These are phyloP conservation scores for Bruguiera gymnorhiza DNA, from an alignment of 345 rosid genomes.

Conservation along the genomic window DNA sequence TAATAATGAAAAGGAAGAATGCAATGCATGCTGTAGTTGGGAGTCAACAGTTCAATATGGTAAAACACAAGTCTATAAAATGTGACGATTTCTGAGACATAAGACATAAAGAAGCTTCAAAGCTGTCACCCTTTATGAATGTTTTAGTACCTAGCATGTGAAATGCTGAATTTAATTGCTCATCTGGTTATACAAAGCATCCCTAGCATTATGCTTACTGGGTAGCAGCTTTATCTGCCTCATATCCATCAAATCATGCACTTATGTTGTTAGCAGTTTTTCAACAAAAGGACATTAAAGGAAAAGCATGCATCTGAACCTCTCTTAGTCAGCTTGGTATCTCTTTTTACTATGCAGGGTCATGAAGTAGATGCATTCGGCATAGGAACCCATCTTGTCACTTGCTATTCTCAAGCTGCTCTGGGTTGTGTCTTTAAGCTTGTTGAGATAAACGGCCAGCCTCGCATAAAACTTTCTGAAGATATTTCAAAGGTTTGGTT, in stretches of 20 bases:
- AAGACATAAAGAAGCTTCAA: too few species aligned
- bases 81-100: too few species aligned
- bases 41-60: too few species aligned
- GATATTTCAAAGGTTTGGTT: constrained; percentile 84
- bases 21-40: too few species aligned
- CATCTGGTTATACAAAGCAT: background rate
- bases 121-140: too few species aligned
- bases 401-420: constrained; percentile 94
- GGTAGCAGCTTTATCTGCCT: background rate
- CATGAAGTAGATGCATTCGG: constrained; percentile 94
- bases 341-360: constrained; percentile 45
- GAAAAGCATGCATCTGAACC: background rate
- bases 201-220: background rate
- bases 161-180: background rate
- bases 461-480: constrained; percentile 98
- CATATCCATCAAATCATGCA: background rate
- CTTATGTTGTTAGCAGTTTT: background rate
- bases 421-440: constrained; percentile 97
- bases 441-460: constrained; percentile 86
- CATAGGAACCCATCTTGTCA: constrained; percentile 87
- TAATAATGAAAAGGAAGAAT: too few species aligned
- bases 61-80: too few species aligned
- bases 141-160: background rate
- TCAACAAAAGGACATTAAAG: background rate
- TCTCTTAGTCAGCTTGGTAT: background rate